phyloP scores from a whole-genome alignment of 805 yeast species.

The Candida krabiensis region DNA sequence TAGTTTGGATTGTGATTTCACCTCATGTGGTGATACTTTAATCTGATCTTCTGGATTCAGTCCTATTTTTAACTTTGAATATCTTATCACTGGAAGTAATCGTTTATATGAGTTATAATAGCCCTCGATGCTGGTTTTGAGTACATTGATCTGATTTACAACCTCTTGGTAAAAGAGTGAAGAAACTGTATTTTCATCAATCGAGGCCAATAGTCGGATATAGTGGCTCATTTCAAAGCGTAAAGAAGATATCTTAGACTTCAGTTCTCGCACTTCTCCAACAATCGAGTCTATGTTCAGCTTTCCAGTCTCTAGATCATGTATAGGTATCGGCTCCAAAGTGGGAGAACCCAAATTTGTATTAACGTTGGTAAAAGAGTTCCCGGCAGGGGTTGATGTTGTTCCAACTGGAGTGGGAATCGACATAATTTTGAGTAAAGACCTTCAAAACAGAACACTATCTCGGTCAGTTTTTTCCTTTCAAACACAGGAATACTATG shows the following conservation, averaged over 20 bases:
- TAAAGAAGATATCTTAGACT: constrained; percentile 30
- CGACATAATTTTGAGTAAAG: constrained; percentile 8
- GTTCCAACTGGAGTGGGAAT: constrained; percentile 19
- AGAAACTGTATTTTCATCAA: constrained; percentile 46
- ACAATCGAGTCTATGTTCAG: constrained; percentile 34
- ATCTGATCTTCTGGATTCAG: constrained; percentile 48
- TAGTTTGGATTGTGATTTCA: constrained; percentile 23
- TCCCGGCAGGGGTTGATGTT: constrained; percentile 17
- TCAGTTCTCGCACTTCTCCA: constrained; percentile 36
- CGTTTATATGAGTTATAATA: constrained; percentile 46
- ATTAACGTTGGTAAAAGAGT: constrained; percentile 3
- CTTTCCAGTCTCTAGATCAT: constrained; percentile 42
- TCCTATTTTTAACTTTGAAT: constrained; percentile 51
- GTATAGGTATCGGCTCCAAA: constrained; percentile 31
- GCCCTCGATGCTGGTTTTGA: constrained; percentile 40
- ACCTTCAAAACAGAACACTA: neutral
- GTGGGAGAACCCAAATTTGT: constrained; percentile 9
- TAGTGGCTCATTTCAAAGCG: constrained; percentile 41
- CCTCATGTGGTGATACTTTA: constrained; percentile 25
- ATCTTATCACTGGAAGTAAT: constrained; percentile 49
- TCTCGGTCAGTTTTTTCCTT: too few relatives aligned
- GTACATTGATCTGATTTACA: constrained; percentile 33
- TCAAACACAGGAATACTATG: too few relatives aligned
- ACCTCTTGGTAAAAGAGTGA: constrained; percentile 40
- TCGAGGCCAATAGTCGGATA: constrained; percentile 36